These are phyloP conservation scores for Zygosaccharomyces sapae DNA, from an alignment of 1,139 yeast genomes.

Conservation along the genomic window DNA sequence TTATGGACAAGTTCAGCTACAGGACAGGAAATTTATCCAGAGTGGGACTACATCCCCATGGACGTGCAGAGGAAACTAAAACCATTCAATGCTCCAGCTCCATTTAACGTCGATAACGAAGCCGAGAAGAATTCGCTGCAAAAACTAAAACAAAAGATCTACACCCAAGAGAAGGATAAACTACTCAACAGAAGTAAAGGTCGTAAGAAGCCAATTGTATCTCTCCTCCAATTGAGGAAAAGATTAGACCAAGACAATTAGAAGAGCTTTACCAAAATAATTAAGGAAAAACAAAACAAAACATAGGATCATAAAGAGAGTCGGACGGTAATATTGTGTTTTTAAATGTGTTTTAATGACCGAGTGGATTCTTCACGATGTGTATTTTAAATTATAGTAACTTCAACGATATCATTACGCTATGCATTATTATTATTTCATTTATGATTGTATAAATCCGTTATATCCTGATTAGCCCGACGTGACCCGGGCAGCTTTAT, in stretches of 20 bases:
- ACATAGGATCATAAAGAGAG: neutral
- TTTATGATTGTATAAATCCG: too few relatives aligned
- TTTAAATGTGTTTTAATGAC: neutral
- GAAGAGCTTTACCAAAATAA: neutral
- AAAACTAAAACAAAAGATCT: conserved; percentile 15
- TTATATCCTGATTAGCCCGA: too few relatives aligned
- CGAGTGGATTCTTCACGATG: neutral
- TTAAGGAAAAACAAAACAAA: too few relatives aligned
- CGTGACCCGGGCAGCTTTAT: too few relatives aligned
- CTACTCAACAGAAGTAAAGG: conserved; percentile 21
- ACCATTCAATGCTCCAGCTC: conserved; percentile 24
- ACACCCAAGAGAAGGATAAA: conserved; percentile 19
- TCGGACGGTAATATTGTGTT: neutral
- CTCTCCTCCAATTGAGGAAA: conserved; percentile 19
- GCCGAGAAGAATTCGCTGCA: conserved; percentile 13
- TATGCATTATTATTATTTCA: neutral
- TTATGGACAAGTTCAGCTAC: conserved; percentile 34
- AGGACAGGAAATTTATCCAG: conserved; percentile 32
- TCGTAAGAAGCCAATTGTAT: conserved; percentile 18
- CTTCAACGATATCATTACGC: neutral
- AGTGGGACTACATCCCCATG: conserved; percentile 36
- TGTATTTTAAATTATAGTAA: conserved; percentile 3
- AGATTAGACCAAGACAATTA: conserved; percentile 11
- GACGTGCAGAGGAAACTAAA: conserved; percentile 27
- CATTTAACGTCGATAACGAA: conserved; percentile 1